Evolutionary conservation across 345 rosid species (phyloP).

Genomic region (Fremontodendron californicum): DNA sequence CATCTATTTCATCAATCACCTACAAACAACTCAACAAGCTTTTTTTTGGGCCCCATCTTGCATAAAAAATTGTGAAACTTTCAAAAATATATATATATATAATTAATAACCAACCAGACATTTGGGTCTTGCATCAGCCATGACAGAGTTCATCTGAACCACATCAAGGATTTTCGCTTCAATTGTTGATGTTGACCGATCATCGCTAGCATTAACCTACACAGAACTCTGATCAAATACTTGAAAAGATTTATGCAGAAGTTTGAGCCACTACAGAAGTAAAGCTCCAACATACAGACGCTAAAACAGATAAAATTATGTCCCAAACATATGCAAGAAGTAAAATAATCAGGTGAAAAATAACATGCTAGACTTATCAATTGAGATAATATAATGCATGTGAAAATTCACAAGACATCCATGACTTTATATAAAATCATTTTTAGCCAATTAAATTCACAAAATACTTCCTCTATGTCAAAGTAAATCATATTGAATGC

Average conservation of each 20-base stretch:
- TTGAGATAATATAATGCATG: background rate
- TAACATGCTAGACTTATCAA: background rate
- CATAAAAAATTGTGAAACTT: slow-evolving; percentile 9
- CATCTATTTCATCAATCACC: slow-evolving; percentile 99
- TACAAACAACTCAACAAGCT: slow-evolving; percentile 29
- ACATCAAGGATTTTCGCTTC: slow-evolving; percentile 94
- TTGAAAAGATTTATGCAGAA: background rate
- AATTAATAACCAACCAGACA: slow-evolving; percentile 60
- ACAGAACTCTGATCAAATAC: slow-evolving; percentile 15
- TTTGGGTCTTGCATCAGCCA: slow-evolving; percentile 82
- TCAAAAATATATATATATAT: background rate
- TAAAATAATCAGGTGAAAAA: background rate
- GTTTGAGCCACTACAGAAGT: background rate
- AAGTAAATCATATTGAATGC: slow-evolving; percentile 2
- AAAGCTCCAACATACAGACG: background rate
- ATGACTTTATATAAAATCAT: background rate
- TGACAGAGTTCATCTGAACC: slow-evolving; percentile 96
- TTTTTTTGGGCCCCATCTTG: slow-evolving; percentile 3
- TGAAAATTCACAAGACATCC: background rate
- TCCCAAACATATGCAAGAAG: background rate
- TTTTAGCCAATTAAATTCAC: background rate
- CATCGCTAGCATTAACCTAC: slow-evolving; percentile 97
- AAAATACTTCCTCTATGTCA: slow-evolving; percentile 9
- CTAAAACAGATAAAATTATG: background rate
- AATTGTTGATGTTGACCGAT: slow-evolving; percentile 74